Evolutionary conservation across 805 yeast species (phyloP).

Genomic region (Yarrowia keelungensis): DNA sequence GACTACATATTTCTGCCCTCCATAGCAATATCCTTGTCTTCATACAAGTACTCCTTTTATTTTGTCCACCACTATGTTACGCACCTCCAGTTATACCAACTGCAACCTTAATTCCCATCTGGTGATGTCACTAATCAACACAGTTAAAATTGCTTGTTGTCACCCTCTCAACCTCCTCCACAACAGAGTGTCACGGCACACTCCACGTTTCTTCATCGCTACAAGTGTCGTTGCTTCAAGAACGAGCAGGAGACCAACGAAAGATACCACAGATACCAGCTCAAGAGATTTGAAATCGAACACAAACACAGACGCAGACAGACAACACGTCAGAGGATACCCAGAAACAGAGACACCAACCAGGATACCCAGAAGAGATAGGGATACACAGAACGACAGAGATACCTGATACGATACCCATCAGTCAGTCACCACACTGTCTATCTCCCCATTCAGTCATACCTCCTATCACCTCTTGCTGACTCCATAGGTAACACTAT

Average conservation of each 20-base stretch:
- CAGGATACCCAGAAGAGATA: not conserved
- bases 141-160: too few relatives aligned
- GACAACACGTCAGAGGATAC: not conserved
- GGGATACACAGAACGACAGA: too few relatives aligned
- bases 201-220: not conserved
- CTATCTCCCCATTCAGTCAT: too few relatives aligned
- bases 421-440: not conserved
- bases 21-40: too few relatives aligned
- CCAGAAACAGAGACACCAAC: not conserved
- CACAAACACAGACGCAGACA: not conserved
- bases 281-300: not conserved
- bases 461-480: too few relatives aligned
- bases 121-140: not conserved
- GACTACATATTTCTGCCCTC: too few relatives aligned
- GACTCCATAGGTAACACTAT: too few relatives aligned
- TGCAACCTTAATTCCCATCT: not conserved
- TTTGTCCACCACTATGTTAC: not conserved
- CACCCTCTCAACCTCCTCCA: not conserved
- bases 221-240: not conserved
- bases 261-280: not conserved
- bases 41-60: too few relatives aligned
- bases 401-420: not conserved
- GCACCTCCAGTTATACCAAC: not conserved
- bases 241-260: not conserved
- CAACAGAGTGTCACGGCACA: not conserved